phyloP scores from a whole-genome alignment of 352 stramenopile genomes.

The Globisporangium splendens region DNA sequence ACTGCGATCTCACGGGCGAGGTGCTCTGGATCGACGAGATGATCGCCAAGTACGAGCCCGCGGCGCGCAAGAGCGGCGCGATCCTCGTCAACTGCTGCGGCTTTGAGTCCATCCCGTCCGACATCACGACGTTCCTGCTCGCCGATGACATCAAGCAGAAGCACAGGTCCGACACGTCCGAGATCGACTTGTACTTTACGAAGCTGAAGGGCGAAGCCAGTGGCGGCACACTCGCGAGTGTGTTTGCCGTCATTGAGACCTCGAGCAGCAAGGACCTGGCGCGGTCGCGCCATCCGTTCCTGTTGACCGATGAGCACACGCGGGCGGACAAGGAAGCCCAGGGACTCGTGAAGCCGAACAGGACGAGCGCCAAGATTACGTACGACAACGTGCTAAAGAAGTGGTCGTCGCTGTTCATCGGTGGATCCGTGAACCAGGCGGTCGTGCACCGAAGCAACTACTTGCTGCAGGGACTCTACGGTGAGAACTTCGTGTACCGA shows the following conservation, averaged over 20 bases:
- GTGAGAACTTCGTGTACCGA: constrained; percentile 56
- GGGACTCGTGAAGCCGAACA: constrained; percentile 34
- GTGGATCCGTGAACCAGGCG: constrained; percentile 73
- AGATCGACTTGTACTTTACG: constrained; percentile 48
- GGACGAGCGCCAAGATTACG: constrained; percentile 28
- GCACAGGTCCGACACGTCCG: constrained; percentile 28
- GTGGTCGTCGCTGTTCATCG: constrained; percentile 75
- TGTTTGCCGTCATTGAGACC: constrained; percentile 60
- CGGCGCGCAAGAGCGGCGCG: constrained; percentile 58
- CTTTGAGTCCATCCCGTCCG: constrained; percentile 88
- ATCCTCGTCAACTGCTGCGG: constrained; percentile 87
- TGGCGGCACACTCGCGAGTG: constrained; percentile 52
- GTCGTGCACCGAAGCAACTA: constrained; percentile 77
- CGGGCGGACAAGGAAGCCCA: constrained; percentile 27
- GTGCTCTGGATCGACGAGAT: constrained; percentile 83
- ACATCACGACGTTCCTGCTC: constrained; percentile 77
- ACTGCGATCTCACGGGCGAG: constrained; percentile 91
- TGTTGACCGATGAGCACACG: constrained; percentile 49
- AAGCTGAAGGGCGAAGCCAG: constrained; percentile 49
- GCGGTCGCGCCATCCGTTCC: constrained; percentile 45
- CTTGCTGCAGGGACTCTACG: constrained; percentile 53
- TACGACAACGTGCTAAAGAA: constrained; percentile 68
- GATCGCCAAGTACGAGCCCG: constrained; percentile 55
- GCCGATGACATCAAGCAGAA: constrained; percentile 61
- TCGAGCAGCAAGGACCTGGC: constrained; percentile 35